A percentile compares a stretch with the other conserved stretches of the same genome.
phyloP scores from a whole-genome alignment of 2,329 filamentous ascomycete genomes.

The Davidsoniella neocaledoniae region DNA sequence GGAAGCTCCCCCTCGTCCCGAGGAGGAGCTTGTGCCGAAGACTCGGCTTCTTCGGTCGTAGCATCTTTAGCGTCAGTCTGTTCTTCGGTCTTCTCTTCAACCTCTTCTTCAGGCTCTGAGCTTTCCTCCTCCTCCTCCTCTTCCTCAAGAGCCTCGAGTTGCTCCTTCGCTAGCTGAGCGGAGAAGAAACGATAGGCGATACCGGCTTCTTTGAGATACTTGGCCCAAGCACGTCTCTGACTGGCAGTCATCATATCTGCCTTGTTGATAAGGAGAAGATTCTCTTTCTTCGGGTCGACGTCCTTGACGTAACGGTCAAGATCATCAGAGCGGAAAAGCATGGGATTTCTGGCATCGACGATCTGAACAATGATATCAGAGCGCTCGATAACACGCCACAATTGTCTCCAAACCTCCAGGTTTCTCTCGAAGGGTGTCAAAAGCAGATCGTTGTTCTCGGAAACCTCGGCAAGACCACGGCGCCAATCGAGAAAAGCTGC shows the following conservation, averaged over 20 bases:
- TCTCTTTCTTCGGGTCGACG: constrained; percentile 73
- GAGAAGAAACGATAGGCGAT: constrained; percentile 97
- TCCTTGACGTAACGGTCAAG: constrained; percentile 89
- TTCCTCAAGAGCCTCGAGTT: constrained; percentile 45
- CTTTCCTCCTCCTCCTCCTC: constrained; percentile 18
- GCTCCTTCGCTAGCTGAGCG: constrained; percentile 75
- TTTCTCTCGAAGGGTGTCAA: constrained; percentile 98
- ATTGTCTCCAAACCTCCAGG: constrained; percentile 89
- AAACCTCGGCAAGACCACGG: constrained; percentile 74
- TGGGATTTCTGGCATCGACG: constrained; percentile 86
- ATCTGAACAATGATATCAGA: constrained; percentile 95
- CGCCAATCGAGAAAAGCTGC: constrained; percentile 77
- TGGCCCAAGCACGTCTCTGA: constrained; percentile 72
- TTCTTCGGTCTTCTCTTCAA: constrained; percentile 16
- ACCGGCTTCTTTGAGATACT: constrained; percentile 62
- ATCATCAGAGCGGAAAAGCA: constrained; percentile 89
- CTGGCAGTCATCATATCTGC: constrained; percentile 93
- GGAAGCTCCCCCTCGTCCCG: constrained; percentile 22
- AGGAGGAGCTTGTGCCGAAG: constrained; percentile 14
- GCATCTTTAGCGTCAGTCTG: constrained; percentile 17
- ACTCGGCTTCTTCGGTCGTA: constrained; percentile 13
- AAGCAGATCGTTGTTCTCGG: constrained; percentile 83
- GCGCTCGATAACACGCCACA: constrained; percentile 95
- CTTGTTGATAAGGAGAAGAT: constrained; percentile 90
- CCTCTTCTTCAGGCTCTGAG: constrained; percentile 27